Base-by-base conservation (phyloP, 2,329 filamentous ascomycete species). In the Phaeophleospora eucalypticola region DNA sequence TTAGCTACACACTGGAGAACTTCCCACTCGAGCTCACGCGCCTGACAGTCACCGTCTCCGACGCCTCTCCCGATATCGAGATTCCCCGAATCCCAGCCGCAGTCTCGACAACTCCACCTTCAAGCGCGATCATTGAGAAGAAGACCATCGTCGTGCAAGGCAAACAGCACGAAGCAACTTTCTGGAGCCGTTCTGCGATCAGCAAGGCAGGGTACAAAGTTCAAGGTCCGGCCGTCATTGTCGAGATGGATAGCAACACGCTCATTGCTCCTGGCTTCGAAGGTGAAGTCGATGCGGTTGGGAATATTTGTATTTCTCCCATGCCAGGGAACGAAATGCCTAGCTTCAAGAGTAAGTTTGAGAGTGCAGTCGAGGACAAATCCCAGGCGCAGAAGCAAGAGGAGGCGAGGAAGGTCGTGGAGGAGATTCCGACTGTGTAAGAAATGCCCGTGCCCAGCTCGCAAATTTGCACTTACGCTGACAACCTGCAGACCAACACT, bases 201-300 rank as follows among this genome's bases (percentile, higher is more conserved):
- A 57, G 40, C 34, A 56, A 54, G 42, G 49, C 54, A 32, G 57
- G 56, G 14, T 52, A 50, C 48, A 58, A 49, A 19, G 41, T 60
- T 10, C 56, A 54, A 45, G 57, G 57, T 6, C 56, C 57, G 4
- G 55, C 53, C 17, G 54, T 59, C 2, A 41, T 59, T 21, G 55
- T 55, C 12, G 57, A 59, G 37, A 59, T 59, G 57, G 57, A 59
- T 45, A 52, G 47, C 46, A 59, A 60, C 45, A 60, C 56, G 4
- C 47, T 58, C 17, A 53, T 60, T 20, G 52, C 53, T 19, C 57
- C 57, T 9, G 57, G 57, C 9, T 59, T 54, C 41, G 48, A 55
- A 16, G 57, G 47, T 18, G 41, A 48, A 9, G 51, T 59, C 19
- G 57, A 59, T 35, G 40, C 48, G 6, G 57, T 59, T 16, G 57